Evolutionary conservation across 169 alveolate species (phyloP).

Genomic region (Toxoplasma gondii): DNA sequence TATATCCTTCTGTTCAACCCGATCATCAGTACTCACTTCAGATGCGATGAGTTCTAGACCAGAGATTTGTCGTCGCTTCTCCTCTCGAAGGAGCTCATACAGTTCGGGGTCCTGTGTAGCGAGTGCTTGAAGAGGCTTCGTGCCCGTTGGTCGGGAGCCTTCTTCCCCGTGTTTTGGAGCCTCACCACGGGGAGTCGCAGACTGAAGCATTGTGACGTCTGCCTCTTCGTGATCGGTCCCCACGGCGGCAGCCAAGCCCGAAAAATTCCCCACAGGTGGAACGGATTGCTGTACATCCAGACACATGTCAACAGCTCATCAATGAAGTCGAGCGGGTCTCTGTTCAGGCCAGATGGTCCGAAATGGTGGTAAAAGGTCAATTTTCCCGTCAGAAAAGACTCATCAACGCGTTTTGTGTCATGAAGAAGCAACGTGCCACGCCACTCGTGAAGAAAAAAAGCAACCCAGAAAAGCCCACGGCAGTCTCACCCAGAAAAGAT

Average conservation of each 20-base stretch:
- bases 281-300: neutral
- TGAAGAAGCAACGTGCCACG: too few relatives aligned
- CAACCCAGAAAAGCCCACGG: too few relatives aligned
- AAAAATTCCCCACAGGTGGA: neutral
- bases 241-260: neutral
- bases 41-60: slow-evolving; percentile 86
- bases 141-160: neutral
- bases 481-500: too few relatives aligned
- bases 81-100: slow-evolving; percentile 78
- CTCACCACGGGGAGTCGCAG: neutral
- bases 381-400: too few relatives aligned
- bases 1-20: neutral
- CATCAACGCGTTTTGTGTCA: too few relatives aligned
- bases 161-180: neutral
- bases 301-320: neutral
- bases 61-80: slow-evolving; percentile 81
- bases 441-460: too few relatives aligned
- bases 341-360: too few relatives aligned
- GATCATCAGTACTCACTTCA: slow-evolving; percentile 73
- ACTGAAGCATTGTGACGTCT: neutral
- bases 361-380: too few relatives aligned
- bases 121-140: neutral
- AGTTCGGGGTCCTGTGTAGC: slow-evolving; percentile 81
- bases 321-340: too few relatives aligned
- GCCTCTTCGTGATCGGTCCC: neutral